A percentile compares a stretch with the other conserved stretches of the same genome.
phyloP scores from a whole-genome alignment of 1,284 basidiomycete genomes.

The Tremellales sp. region DNA sequence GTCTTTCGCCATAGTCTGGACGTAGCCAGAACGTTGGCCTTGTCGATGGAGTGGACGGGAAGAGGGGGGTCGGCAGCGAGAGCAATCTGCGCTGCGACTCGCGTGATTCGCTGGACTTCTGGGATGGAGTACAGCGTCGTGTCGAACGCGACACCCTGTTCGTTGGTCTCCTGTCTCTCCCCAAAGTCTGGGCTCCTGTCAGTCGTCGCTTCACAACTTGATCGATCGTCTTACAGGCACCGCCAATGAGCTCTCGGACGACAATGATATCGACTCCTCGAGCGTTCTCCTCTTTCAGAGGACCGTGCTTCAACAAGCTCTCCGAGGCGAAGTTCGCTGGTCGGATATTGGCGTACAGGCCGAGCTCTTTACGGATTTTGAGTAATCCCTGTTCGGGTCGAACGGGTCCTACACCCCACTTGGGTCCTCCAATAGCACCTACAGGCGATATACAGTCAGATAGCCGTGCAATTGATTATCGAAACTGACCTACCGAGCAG shows the following conservation, averaged over 20 bases:
- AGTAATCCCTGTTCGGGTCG: constrained; percentile 95
- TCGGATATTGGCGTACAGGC: constrained; percentile 96
- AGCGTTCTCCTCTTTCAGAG: constrained; percentile 82
- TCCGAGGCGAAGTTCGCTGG: constrained; percentile 94
- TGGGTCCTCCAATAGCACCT: constrained; percentile 96
- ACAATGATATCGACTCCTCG: constrained; percentile 89
- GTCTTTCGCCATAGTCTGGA: constrained; percentile 92
- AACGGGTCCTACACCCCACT: constrained; percentile 92
- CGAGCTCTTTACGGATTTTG: constrained; percentile 84
- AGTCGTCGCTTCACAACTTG: neutral
- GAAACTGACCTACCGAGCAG: constrained; percentile 72
- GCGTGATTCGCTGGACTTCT: constrained; percentile 92
- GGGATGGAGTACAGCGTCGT: constrained; percentile 86
- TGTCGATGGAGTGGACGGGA: constrained; percentile 90
- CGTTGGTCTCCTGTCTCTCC: constrained; percentile 76
- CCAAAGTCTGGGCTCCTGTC: constrained; percentile 74
- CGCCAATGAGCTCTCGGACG: constrained; percentile 90
- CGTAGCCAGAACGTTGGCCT: constrained; percentile 96
- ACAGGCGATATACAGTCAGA: constrained; percentile 8
- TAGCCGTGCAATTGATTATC: neutral
- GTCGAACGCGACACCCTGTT: constrained; percentile 72
- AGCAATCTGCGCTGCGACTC: constrained; percentile 92
- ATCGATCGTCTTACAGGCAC: constrained; percentile 51
- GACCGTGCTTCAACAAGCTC: constrained; percentile 82
- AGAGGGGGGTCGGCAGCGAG: constrained; percentile 78